Evolutionary conservation across 1,284 basidiomycete species (phyloP).

Genomic region (Filobasidium uniguttulatum): DNA sequence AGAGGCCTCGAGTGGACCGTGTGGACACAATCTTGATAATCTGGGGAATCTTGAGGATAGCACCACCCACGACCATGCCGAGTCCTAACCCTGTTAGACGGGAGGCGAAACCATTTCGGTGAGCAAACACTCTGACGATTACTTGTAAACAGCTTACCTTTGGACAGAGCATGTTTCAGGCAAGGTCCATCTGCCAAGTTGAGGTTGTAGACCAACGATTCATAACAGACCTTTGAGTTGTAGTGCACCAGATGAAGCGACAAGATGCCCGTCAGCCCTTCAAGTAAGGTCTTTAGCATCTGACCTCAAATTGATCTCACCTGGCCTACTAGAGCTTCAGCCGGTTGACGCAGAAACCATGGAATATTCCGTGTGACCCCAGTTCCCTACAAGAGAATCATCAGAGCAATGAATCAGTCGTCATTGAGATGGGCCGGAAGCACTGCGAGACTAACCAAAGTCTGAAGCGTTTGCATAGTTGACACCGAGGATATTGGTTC

Average conservation of each 20-base stretch:
- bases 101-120: too few species aligned
- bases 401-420: too few species aligned
- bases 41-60: conserved; percentile 88
- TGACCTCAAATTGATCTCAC: neutral
- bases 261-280: too few species aligned
- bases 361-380: neutral
- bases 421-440: too few species aligned
- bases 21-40: conserved; percentile 44
- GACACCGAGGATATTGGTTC: too few species aligned
- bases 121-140: too few species aligned
- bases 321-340: neutral
- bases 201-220: conserved; percentile 74
- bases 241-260: neutral
- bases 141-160: conserved; percentile 39
- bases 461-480: too few species aligned
- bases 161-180: conserved; percentile 81
- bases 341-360: neutral
- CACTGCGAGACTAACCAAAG: too few species aligned
- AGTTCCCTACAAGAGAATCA: neutral
- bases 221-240: conserved; percentile 66
- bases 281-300: neutral
- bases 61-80: conserved; percentile 82
- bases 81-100: conserved; percentile 53
- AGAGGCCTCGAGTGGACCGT: conserved; percentile 68
- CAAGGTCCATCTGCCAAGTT: conserved; percentile 70